A percentile compares a stretch with the other conserved stretches of the same genome.
Conservation (phyloP, 2,329 filamentous ascomycete species). For the Xylariomycetidae sp. region DNA sequence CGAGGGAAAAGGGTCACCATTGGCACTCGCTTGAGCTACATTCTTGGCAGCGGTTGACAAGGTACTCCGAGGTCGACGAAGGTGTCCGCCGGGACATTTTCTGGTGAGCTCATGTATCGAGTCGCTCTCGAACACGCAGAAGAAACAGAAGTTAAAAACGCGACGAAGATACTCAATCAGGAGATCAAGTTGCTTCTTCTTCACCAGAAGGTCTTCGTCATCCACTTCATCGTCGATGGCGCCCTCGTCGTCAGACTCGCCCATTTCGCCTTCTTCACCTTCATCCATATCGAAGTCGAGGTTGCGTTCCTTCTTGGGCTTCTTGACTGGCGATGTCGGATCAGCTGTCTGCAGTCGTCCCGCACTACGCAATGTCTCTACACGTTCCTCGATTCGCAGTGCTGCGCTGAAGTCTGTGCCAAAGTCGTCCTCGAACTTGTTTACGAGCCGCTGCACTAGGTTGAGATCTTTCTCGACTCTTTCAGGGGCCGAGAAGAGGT, state of each 20-base stretch:
- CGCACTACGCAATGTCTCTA: conserved; percentile 71
- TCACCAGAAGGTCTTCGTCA: conserved; percentile 79
- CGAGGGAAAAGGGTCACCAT: conserved; percentile 74
- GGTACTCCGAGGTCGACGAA: conserved; percentile 82
- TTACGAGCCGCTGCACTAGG: conserved; percentile 73
- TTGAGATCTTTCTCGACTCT: conserved; percentile 85
- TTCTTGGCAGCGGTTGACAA: conserved; percentile 77
- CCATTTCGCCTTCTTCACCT: conserved; percentile 58
- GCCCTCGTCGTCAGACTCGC: conserved; percentile 77
- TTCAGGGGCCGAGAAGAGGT: conserved; percentile 90
- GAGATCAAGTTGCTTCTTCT: conserved; percentile 96
- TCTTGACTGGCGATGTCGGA: conserved; percentile 43
- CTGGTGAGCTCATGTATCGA: conserved; percentile 92
- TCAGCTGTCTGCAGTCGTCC: conserved; percentile 68
- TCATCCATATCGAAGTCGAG: conserved; percentile 58
- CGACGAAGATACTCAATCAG: conserved; percentile 93
- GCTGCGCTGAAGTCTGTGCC: conserved; percentile 72
- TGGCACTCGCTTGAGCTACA: conserved; percentile 78
- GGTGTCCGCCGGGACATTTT: conserved; percentile 95
- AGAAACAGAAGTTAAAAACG: conserved; percentile 99
- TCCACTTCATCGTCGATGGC: conserved; percentile 78
- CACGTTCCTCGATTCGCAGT: conserved; percentile 76
- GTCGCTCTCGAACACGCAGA: conserved; percentile 98
- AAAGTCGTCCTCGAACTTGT: conserved; percentile 79
- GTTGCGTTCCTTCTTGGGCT: conserved; percentile 49